A percentile compares a stretch with the other conserved stretches of the same genome.
Evolutionary conservation across 345 rosid species (phyloP).

Genomic region (Pelargonium nanum): DNA sequence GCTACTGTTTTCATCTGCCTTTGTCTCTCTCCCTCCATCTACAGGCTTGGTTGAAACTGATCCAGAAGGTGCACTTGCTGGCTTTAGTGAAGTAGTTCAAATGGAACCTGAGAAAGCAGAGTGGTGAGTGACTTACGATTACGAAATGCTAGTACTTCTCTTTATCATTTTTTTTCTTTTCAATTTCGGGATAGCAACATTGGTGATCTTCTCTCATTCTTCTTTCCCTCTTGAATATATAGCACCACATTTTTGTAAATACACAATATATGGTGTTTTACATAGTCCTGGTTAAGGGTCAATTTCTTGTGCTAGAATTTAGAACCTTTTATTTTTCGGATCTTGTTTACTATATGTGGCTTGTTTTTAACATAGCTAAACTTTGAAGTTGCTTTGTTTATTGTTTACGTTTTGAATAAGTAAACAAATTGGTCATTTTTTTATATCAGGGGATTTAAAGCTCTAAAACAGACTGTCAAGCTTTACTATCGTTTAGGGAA

Average conservation of each 20-base stretch:
- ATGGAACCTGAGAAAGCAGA: conserved; percentile 99
- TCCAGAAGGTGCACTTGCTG: conserved; percentile 86
- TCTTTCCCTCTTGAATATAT: neutral
- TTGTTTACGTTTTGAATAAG: neutral
- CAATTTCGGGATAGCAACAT: neutral
- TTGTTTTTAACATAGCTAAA: no score
- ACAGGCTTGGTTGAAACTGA: conserved; percentile 88
- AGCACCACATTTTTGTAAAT: neutral
- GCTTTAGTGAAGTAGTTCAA: conserved; percentile 79
- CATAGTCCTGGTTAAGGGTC: neutral
- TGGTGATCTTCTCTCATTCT: neutral
- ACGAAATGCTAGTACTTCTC: neutral
- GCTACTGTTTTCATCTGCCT: neutral
- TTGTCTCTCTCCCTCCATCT: neutral
- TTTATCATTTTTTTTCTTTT: neutral
- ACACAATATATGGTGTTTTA: neutral
- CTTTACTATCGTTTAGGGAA: conserved; percentile 83
- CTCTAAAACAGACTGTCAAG: conserved; percentile 95
- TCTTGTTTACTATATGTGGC: neutral
- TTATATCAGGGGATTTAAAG: conserved; percentile 83
- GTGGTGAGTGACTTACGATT: conserved; percentile 43
- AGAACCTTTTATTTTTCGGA: neutral
- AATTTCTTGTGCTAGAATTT: neutral
- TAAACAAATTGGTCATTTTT: no score
- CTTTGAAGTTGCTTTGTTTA: neutral